Percentiles rank a stretch among this genome's conserved stretches.
Conservation (phyloP, 129 eudicot genomes). For the Cynara cardunculus region DNA sequence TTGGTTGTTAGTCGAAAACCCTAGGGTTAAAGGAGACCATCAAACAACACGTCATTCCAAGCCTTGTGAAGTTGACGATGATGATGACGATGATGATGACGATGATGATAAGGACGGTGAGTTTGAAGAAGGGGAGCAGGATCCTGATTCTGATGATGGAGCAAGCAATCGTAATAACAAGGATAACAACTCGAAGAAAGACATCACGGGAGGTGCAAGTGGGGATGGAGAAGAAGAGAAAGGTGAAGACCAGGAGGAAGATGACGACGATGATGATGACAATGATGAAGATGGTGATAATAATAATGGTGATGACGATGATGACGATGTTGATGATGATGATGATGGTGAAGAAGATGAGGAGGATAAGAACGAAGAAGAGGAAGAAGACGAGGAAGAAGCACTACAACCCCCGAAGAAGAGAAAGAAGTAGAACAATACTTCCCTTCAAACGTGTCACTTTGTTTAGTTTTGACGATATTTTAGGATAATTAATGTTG, state of each 20-base stretch:
- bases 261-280: conserved; percentile 12
- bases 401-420: conserved; percentile 60
- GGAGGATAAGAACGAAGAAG: conserved; percentile 30
- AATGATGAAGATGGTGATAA: not conserved
- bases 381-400: conserved; percentile 49
- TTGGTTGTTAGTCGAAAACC: conserved; percentile 8
- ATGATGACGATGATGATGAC: conserved; percentile 25
- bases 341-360: conserved; percentile 22
- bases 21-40: conserved; percentile 22
- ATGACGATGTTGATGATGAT: conserved; percentile 15
- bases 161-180: conserved; percentile 15
- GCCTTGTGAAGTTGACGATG: conserved; percentile 32
- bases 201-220: conserved; percentile 14
- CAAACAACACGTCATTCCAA: not conserved
- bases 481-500: not conserved
- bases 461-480: conserved; percentile 2
- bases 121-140: conserved; percentile 30
- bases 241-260: not conserved
- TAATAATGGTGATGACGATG: conserved; percentile 17
- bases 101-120: conserved; percentile 27
- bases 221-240: conserved; percentile 24
- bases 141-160: conserved; percentile 29
- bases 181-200: conserved; percentile 24
- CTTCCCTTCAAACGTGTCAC: not conserved
- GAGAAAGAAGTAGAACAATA: conserved; percentile 39